A percentile compares a stretch with the other conserved stretches of the same genome.
These are phyloP conservation scores for Ambispora gerdemannii DNA, from an alignment of 192 early-diverging fungal species.

Conservation along the genomic window DNA sequence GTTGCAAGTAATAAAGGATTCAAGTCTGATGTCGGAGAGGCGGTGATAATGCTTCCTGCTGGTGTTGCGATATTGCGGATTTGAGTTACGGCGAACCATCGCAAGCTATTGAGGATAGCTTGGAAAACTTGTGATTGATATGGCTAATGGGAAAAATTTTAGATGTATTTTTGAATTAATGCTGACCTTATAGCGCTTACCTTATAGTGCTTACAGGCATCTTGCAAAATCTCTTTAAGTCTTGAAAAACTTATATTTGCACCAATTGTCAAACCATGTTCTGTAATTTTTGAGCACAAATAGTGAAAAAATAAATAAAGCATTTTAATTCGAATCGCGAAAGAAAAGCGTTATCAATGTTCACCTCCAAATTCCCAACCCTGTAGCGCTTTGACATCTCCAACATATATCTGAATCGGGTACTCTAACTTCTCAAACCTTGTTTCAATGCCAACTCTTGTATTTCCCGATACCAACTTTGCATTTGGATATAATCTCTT, in stretches of 20 bases:
- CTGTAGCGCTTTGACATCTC: slow-evolving; percentile 69
- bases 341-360: neutral
- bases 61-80: slow-evolving; percentile 83
- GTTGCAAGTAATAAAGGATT: slow-evolving; percentile 81
- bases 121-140: slow-evolving; percentile 54
- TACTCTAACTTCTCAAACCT: slow-evolving; percentile 71
- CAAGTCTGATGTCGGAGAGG: slow-evolving; percentile 83
- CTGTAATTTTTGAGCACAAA: neutral
- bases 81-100: slow-evolving; percentile 80
- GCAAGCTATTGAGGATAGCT: slow-evolving; percentile 69
- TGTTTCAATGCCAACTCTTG: slow-evolving; percentile 76
- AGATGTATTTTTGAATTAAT: no score
- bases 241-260: slow-evolving; percentile 64
- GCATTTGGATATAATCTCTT: slow-evolving; percentile 57
- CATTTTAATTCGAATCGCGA: neutral
- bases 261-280: slow-evolving; percentile 55
- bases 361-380: slow-evolving; percentile 38
- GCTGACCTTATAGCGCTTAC: neutral
- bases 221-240: slow-evolving; percentile 51
- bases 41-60: slow-evolving; percentile 83
- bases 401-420: slow-evolving; percentile 58
- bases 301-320: neutral
- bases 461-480: slow-evolving; percentile 83
- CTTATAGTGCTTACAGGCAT: slow-evolving; percentile 36
- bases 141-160: neutral